Evolutionary conservation across 768 basidiomycete genomes (phyloP), one percentile per base, ranked within the genome.

Genomic region (Krasilnikovozyma curviuscula): DNA sequence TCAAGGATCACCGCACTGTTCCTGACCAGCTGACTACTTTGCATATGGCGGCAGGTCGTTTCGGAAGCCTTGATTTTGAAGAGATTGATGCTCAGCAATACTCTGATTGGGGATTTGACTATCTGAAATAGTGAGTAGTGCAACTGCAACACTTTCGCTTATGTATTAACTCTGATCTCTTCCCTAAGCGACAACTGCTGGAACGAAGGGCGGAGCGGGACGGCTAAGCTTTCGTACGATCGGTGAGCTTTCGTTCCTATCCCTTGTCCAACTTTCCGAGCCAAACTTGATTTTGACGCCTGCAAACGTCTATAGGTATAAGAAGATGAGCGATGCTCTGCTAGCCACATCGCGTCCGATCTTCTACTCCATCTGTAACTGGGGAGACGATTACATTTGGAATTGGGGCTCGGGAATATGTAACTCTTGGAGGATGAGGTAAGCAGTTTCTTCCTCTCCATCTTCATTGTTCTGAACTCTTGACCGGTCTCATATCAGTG

Each of bases 51-150:
- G n/a, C n/a, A n/a, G n/a, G n/a, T n/a, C n/a, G n/a, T n/a, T 69
- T 67, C 33, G 68, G 68, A 25, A 68, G 67, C 2, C 57, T 75
- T 9, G 69, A 68, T 14, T 63, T 67, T 54, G 73, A 74, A 57
- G 59, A 62, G 10, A 64, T 66, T 24, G 73, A 75, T 51, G 72
- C 72, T 13, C 61, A 63, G 35, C 64, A 63, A 0, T 74, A 71
- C 48, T 69, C 71, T 7, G 63, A 42, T 24, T 49, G 40, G 44
- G 35, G 45, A 0, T 52, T 52, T 35, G 50, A 52, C 33, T 52
- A 52, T 34, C 46, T 52, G 34, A 52, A 52, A 25, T 50, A 34
- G n/a, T 14, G 35, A 35, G 42, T 44, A n/a, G n/a, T n/a, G n/a
- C n/a, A n/a, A n/a, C n/a, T n/a, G n/a, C n/a, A n/a, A n/a, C n/a